phyloP scores from a whole-genome alignment of 2,329 filamentous ascomycete species.

The Nectriaceae sp. region DNA sequence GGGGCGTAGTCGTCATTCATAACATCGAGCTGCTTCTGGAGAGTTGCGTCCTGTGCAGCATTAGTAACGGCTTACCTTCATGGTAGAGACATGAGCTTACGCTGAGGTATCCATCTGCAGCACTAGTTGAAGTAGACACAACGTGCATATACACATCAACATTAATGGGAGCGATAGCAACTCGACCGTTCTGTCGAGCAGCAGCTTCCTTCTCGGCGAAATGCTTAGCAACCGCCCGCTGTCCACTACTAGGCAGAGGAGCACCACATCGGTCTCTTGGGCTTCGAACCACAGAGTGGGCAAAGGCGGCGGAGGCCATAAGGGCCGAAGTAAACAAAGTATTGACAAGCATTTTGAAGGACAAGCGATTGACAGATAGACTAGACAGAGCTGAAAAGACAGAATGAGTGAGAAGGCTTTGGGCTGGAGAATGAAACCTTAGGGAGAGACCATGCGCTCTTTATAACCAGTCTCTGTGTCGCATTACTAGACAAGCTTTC shows the following conservation, averaged over 20 bases:
- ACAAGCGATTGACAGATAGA: no score
- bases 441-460: no score
- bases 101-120: constrained; percentile 36
- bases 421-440: no score
- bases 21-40: constrained; percentile 17
- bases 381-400: background rate
- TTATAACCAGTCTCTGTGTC: no score
- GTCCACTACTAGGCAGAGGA: constrained; percentile 10
- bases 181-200: background rate
- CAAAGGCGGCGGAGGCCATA: constrained; percentile 14
- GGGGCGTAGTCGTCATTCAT: constrained; percentile 46
- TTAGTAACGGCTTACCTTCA: background rate
- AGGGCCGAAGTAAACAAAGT: constrained; percentile 16
- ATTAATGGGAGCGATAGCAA: background rate
- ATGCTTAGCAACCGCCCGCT: background rate
- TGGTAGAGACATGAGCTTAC: constrained; percentile 23
- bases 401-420: background rate
- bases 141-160: constrained; percentile 41
- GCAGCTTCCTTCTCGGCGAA: background rate
- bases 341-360: constrained; percentile 14
- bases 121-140: constrained; percentile 31
- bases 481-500: no score
- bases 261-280: constrained; percentile 15
- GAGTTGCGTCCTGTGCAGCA: background rate
- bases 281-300: background rate